Evolutionary conservation across 164 flowering plant genomes (phyloP).

Genomic region (Vitis riparia): DNA sequence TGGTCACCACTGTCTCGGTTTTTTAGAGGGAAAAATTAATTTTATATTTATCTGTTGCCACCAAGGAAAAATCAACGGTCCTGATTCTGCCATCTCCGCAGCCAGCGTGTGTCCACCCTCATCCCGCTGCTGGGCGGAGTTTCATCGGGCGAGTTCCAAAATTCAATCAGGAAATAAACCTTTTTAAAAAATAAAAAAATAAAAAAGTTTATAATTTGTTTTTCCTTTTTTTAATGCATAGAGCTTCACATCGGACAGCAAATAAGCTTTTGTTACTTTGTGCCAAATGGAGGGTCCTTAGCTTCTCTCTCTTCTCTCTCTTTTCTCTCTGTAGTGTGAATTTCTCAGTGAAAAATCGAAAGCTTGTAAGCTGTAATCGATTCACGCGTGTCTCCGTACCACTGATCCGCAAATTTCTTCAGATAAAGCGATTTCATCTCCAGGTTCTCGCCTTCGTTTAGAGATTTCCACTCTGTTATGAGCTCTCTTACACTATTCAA

Average conservation of each 20-base stretch:
- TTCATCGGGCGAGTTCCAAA: too few species aligned
- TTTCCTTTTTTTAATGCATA: slow-evolving; percentile 11
- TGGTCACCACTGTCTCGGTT: too few species aligned
- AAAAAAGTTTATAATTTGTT: background rate
- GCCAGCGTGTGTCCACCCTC: background rate
- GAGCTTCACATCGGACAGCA: slow-evolving; percentile 34
- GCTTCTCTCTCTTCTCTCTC: slow-evolving; percentile 19
- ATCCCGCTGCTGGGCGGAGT: too few species aligned
- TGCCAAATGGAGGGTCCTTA: slow-evolving; percentile 44
- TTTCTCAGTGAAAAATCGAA: background rate
- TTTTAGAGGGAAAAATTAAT: too few species aligned
- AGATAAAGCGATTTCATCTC: slow-evolving; percentile 5
- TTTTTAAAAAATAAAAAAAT: too few species aligned
- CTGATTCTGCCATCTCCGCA: background rate
- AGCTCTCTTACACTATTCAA: background rate
- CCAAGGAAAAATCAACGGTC: background rate
- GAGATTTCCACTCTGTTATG: background rate
- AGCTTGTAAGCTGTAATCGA: background rate
- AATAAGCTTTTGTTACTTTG: slow-evolving; percentile 30
- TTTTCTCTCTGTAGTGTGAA: background rate
- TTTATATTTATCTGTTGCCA: background rate
- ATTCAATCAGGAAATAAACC: too few species aligned
- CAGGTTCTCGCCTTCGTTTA: background rate
- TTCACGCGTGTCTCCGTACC: too few species aligned
- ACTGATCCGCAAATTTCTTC: background rate